Evolutionary conservation across 331 rosid species (phyloP).

Genomic region (Saraca asoca): DNA sequence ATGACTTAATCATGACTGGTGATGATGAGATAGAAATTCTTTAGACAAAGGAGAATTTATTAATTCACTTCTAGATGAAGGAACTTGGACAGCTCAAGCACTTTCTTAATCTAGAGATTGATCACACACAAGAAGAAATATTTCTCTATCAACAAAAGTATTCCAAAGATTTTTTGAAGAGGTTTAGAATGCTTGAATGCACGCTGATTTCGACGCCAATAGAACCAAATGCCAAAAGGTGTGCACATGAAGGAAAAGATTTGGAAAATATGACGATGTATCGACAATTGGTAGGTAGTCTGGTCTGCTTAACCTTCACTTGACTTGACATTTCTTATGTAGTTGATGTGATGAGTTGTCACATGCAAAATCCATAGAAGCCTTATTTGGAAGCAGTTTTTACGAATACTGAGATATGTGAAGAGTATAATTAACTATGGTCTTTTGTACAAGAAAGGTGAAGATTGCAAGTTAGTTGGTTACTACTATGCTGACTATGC

Average conservation of each 20-base stretch:
- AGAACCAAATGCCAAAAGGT: too few species aligned
- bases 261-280: neutral
- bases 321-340: neutral
- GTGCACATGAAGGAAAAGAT: neutral
- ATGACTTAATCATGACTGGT: neutral
- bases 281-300: neutral
- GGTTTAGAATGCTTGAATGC: neutral
- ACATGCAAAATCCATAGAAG: neutral
- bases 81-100: neutral
- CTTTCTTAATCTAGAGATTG: neutral
- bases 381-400: neutral
- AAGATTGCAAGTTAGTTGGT: neutral
- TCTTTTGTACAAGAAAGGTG: constrained; percentile 1
- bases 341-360: neutral
- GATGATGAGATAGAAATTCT: neutral
- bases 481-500: too few species aligned
- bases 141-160: constrained; percentile 2
- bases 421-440: constrained; percentile 4
- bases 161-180: too few species aligned
- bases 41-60: neutral
- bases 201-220: neutral
- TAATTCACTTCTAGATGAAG: neutral
- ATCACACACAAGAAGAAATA: too few species aligned
- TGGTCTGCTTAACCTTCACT: neutral
- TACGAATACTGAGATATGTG: neutral